Evolutionary conservation across 1,139 yeast genomes (phyloP), one percentile per base, ranked within the genome.

Genomic region (Protomyces arabidopsidicola): DNA sequence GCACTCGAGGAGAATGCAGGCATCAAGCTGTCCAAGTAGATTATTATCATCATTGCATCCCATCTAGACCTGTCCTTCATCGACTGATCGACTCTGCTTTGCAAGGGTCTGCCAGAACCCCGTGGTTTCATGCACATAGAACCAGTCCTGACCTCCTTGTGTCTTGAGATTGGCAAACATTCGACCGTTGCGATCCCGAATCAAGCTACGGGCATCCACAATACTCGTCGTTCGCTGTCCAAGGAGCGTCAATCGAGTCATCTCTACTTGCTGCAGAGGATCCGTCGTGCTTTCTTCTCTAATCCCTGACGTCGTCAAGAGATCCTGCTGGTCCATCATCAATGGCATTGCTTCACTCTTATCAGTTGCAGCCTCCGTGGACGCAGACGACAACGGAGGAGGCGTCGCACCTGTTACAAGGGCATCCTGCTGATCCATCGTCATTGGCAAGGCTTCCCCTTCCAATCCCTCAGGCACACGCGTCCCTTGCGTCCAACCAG

Each of bases 181-280:
- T n/a, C 63, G 63, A n/a, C 63, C 63, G 27, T 60, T 60, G 45
- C 53, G 50, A 39, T 45, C 63, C 20, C 53, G 45, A 20, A 56
- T 45, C 27, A 54, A n/a, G 27, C 53, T 52, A 3, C 31, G 45
- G 10, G 53, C 31, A 16, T 58, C 34, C n/a, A 58, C 31, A n/a
- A 34, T 39, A 31, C 39, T 42, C 45, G 56, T 12, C 34, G 18
- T 52, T 16, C 42, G 34, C 50, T 12, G 27, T 4, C 62, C 62
- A 50, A 58, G 52, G 45, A 45, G 34, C 3, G 62, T 39, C 22
- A 58, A 50, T n/a, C 62, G 62, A 5, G 38, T 22, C 52, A 58
- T 22, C 45, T 58, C 56, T 34, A 58, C 56, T 12, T 45, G 48
- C 12, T 50, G 55, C 39, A 8, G 16, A 9, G 50, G 55, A 18